Base-by-base conservation (phyloP, 2,329 filamentous ascomycete genomes). In the Fusarium fracticaudum region DNA sequence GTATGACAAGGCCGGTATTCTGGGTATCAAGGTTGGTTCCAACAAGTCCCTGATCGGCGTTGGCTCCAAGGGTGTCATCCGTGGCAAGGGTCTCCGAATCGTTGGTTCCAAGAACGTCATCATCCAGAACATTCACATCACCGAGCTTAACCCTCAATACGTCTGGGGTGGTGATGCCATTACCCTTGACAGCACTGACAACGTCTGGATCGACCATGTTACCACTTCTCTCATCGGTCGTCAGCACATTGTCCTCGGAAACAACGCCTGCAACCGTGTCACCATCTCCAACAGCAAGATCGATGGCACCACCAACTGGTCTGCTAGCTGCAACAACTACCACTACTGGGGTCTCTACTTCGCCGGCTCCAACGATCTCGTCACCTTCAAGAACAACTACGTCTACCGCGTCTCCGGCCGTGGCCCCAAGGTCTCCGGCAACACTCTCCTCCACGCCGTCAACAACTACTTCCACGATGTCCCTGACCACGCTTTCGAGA, bases 301-400 rank as follows among this genome's bases (percentile, higher is more conserved):
- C 74, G 86, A 91, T 76, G 90, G 90, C 51, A 78, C 79, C 31
- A 85, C 85, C 40, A 79, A 81, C 24, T 91, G 85, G 83, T 90
- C 88, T 17, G 86, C 89, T 9, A 88, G 85, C 53, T 91, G 89
- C 80, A 84, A 91, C 77, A 84, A 83, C 45, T 85, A 89, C 80
- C 88, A 90, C 81, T 91, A 91, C 86, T 91, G 89, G 88, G 85
- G 81, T 37, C 80, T 90, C 72, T 90, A 89, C 83, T 84, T 91
- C 55, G 86, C 84, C 45, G 89, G 90, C n/a, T 83, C 84, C 64
- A 84, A 81, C 78, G 89, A 91, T 77, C 43, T 78, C 69, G 83
- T 91, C 76, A 91, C 89, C 71, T 77, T 91, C 78, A 88, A 89
- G 83, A 84, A 85, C 73, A 91, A 91, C 85, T 90, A 90, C 83